A percentile compares a stretch with the other conserved stretches of the same genome.
These are phyloP conservation scores for Thermothelomyces thermophilus DNA, from an alignment of 2,329 filamentous ascomycete genomes.

Conservation along the genomic window DNA sequence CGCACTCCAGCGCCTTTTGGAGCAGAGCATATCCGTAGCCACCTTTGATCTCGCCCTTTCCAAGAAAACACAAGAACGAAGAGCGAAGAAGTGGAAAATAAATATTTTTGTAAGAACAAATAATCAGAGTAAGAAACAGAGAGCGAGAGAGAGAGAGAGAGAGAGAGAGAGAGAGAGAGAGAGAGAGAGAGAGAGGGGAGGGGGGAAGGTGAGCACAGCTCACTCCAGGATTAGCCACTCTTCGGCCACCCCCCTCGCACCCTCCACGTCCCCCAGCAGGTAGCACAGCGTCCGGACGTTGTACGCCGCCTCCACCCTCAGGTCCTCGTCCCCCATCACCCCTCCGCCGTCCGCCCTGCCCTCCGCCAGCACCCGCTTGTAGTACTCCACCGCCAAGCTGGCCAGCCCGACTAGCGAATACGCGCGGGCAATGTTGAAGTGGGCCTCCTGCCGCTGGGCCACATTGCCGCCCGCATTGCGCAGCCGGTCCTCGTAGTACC, in stretches of 20 bases:
- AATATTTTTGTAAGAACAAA: too few species aligned
- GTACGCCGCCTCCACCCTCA: constrained; percentile 65
- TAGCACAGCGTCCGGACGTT: constrained; percentile 64
- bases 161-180: too few species aligned
- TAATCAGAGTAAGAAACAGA: too few species aligned
- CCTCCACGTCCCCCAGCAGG: constrained; percentile 54
- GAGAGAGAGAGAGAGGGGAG: too few species aligned
- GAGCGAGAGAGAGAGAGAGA: too few species aligned
- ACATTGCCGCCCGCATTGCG: constrained; percentile 13
- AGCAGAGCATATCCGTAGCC: too few species aligned
- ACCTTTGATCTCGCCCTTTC: neutral
- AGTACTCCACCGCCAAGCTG: constrained; percentile 67
- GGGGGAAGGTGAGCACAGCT: too few species aligned
- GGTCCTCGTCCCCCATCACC: constrained; percentile 43
- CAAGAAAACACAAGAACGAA: neutral
- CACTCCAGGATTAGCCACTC: constrained; percentile 44
- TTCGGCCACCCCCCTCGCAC: constrained; percentile 55
- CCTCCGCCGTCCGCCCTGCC: constrained; percentile 19
- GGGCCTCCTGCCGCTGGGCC: constrained; percentile 60
- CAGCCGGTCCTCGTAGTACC: constrained; percentile 60
- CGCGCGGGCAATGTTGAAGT: constrained; percentile 71
- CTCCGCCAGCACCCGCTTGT: constrained; percentile 46
- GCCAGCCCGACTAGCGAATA: constrained; percentile 70
- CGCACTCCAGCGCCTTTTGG: too few species aligned
- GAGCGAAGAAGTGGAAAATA: too few species aligned